Base-by-base conservation (phyloP, 352 stramenopile genomes). In the Pythium aristosporum region DNA sequence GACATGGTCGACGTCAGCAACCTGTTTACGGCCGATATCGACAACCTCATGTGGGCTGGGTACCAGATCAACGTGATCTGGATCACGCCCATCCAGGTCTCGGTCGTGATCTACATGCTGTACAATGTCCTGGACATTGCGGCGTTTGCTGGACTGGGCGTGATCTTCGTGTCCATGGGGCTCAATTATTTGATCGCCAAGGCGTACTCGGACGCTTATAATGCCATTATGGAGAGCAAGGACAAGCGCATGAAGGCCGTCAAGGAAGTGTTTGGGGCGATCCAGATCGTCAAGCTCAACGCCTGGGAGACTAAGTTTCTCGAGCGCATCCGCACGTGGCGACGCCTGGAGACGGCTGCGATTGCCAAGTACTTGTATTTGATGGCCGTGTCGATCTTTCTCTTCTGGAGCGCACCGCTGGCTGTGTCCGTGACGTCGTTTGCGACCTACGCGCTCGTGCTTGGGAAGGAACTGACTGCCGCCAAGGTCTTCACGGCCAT, bases 251-350 rank as follows among this genome's bases (percentile, higher is more conserved):
- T 81, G 68, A 81, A 77, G 54, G 59, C 64, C 13, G 50, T 84
- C 13, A 79, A 81, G 25, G 73, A 87, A 47, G 49, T 80, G 1
- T 74, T 80, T 48, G 56, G 57, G 15, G 68, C 73, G 11, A 96
- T 97, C 61, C 81, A 90, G 34, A 86, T 97, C 57, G 85, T 97
- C 72, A 98, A 98, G 73, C 92, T 96, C 57, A 95, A 96, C 69
- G 85, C 85, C 12, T 98, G 87, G 87, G 91, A 98, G 57, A 36
- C 56, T 21, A 81, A 84, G 8, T 92, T 95, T 71, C 65, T 73
- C 28, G 83, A 80, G 15, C 77, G 91, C 48, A 82, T 98, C 20
- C 63, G 65, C 18, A 25, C 66, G 34, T 54, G 87, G 13, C 76
- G 91, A 25, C 61, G 76, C n/a, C 75, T 77, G 21, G 90, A 97